Evolutionary conservation across 495 filamentous ascomycete genomes (phyloP), one percentile per base, ranked within the genome.

Genomic region (Lentithecium fluviatile): DNA sequence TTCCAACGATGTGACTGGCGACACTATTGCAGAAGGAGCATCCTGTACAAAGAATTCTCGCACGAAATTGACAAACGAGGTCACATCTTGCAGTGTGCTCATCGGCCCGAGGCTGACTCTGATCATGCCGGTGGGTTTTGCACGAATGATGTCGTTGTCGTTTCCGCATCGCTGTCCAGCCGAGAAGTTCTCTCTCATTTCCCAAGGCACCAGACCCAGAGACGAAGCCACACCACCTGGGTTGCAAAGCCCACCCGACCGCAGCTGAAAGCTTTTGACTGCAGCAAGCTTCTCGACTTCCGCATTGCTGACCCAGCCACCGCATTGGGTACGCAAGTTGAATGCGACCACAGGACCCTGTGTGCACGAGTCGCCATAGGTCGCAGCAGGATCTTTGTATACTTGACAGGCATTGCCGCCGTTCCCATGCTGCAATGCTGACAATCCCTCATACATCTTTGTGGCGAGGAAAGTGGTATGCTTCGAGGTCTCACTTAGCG

Each of bases 231-330:
- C 83, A 11, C 93, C 91, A 7, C 91, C 93, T 0, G 93, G 93
- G 63, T 96, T 96, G 75, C 93, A 97, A 34, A 95, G 79, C 0
- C 90, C 88, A 7, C 93, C 93, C 6, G 89, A 91, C 2, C 93
- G 80, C 8, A 96, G 71, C 65, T 96, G 89, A 46, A 96, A 86
- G 26, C 83, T 80, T 63, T 88, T 88, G 0, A 94, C 76, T 13
- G 83, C 78, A 0, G 92, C 89, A 2, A 96, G 77, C 66, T 88
- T 89, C 69, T 96, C 92, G 5, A 96, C 83, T 65, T 95, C 91
- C 0, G 84, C 80, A 62, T 92, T 87, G 25, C 88, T 87, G 36
- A 94, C 71, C 88, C 88, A 95, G 10, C 81, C 78, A 0, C 87
- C 88, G 3, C 77, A 71, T 36, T 79, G 80, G 52, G 84, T 88